Evolutionary conservation across 2,329 filamentous ascomycete species (phyloP).

Genomic region (Cladobotryum mycophilum): DNA sequence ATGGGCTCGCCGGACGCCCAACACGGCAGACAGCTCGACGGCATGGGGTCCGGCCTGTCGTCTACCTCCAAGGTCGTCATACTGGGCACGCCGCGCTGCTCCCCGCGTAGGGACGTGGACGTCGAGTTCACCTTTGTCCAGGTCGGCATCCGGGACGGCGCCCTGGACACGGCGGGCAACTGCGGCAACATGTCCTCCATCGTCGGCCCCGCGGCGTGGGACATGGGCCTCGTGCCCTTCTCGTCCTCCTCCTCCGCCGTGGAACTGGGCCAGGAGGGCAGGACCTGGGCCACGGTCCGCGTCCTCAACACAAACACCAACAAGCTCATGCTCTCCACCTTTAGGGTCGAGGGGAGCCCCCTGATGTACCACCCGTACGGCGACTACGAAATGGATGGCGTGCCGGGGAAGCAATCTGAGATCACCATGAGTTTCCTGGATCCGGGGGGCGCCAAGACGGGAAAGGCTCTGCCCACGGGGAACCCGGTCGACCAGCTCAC

Average conservation of each 20-base stretch:
- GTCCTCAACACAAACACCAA: constrained; percentile 67
- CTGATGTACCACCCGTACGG: constrained; percentile 32
- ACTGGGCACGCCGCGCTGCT: constrained; percentile 42
- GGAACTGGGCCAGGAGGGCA: constrained; percentile 19
- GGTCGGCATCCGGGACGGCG: constrained; percentile 54
- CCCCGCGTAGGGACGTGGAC: constrained; percentile 33
- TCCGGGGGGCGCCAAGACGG: constrained; percentile 59
- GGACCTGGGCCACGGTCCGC: constrained; percentile 41
- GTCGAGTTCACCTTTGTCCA: constrained; percentile 68
- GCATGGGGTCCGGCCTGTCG: constrained; percentile 63
- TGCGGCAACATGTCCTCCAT: constrained; percentile 69
- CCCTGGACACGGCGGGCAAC: constrained; percentile 62
- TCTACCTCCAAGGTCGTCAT: constrained; percentile 67
- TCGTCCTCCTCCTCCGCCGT: constrained; percentile 4
- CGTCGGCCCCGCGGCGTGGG: constrained; percentile 49
- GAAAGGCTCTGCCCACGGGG: constrained; percentile 45
- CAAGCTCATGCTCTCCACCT: constrained; percentile 55
- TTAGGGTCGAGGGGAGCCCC: constrained; percentile 40
- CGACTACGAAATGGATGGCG: constrained; percentile 57
- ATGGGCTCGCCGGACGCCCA: constrained; percentile 59
- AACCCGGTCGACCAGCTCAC: constrained; percentile 45
- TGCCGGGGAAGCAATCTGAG: constrained; percentile 50
- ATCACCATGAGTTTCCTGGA: constrained; percentile 56
- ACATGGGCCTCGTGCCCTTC: constrained; percentile 22
- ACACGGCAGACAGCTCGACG: constrained; percentile 64